Evolutionary conservation across 805 yeast species (phyloP), one percentile per base, ranked within the genome.

Genomic region (Teunomyces pallodes): DNA sequence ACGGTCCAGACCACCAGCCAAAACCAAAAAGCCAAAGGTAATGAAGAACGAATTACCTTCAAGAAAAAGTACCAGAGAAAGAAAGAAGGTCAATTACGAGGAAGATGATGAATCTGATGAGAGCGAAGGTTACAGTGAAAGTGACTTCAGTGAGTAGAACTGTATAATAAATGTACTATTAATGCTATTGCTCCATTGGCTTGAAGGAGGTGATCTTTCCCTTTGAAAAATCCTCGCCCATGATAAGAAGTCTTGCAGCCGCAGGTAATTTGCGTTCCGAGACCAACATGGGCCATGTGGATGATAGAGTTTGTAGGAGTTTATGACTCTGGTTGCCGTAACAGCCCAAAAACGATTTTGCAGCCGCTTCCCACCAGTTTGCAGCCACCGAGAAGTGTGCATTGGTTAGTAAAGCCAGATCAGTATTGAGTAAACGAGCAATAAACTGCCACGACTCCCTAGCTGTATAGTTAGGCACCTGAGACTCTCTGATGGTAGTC

Each of bases 341-440:
- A 1, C 74, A 76, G 8, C 60, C 59, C 6, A 75, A 46, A 47
- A 92, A 80, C 36, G 81, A 74, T 7, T 56, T 52, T 0, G 87
- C 91, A 43, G 86, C 75, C 4, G 90, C 82, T 54, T 94, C 98
- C 96, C 97, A 90, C 97, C 97, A 91, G 30, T 86, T 80, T 2
- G 89, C 84, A 3, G 83, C 76, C 1, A 86, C 79, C 0, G 82
- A 74, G 60, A 76, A 91, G 62, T 91, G 96, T 0, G 86, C 78
- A 54, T 88, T 85, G 0, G 81, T 71, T 9, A 90, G 59, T 10
- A 78, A 62, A 0, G 70, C 69, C 2, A 59, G 30, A 1, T 82
- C 77, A 0, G 77, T 68, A 65, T 94, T 90, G 38, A 87, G 71
- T 44, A 81, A 64, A 39, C 97, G 71, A 0, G 96, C 84, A n/a